A percentile compares a stretch with the other conserved stretches of the same genome.
Conservation (phyloP, 139 green algal genomes). For the Volvox africanus region DNA sequence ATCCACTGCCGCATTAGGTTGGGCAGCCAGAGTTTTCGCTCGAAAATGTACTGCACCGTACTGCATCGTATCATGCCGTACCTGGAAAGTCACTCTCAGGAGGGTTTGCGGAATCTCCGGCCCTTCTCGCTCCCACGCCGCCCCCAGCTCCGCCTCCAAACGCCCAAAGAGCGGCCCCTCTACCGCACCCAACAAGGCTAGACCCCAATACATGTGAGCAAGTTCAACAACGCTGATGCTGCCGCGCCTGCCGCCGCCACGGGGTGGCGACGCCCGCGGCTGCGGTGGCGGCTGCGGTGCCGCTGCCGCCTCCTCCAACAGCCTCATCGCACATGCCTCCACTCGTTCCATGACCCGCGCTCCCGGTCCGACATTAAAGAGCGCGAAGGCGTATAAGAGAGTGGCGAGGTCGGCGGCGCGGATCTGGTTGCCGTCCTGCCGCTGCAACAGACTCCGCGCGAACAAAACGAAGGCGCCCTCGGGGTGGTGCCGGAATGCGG, state of each 20-base stretch:
- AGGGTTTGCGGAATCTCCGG: slow-evolving; percentile 20
- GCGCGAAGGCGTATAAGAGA: slow-evolving; percentile 40
- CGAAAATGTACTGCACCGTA: not conserved
- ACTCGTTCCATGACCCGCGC: not conserved
- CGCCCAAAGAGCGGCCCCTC: not conserved
- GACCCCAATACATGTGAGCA: slow-evolving; percentile 51
- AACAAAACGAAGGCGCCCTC: slow-evolving; percentile 26
- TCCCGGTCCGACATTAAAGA: slow-evolving; percentile 48
- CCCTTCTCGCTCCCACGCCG: slow-evolving; percentile 17
- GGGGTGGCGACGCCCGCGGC: too few species aligned
- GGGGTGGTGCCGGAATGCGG: slow-evolving; percentile 48
- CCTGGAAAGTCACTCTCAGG: slow-evolving; percentile 52
- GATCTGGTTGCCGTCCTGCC: not conserved
- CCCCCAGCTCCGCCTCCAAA: slow-evolving; percentile 47
- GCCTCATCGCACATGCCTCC: not conserved
- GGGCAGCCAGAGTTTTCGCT: too few species aligned
- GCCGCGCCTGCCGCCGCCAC: not conserved
- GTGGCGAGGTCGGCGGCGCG: slow-evolving; percentile 46
- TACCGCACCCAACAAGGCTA: slow-evolving; percentile 51
- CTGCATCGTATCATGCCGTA: not conserved
- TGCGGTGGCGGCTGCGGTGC: not conserved
- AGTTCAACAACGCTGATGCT: slow-evolving; percentile 43
- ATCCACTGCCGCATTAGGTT: too few species aligned
- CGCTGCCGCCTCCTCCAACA: not conserved
- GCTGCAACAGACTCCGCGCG: slow-evolving; percentile 19